A percentile compares a stretch with the other conserved stretches of the same genome.
phyloP scores from a whole-genome alignment of 2,329 filamentous ascomycete species.

The Xylaria sp. region DNA sequence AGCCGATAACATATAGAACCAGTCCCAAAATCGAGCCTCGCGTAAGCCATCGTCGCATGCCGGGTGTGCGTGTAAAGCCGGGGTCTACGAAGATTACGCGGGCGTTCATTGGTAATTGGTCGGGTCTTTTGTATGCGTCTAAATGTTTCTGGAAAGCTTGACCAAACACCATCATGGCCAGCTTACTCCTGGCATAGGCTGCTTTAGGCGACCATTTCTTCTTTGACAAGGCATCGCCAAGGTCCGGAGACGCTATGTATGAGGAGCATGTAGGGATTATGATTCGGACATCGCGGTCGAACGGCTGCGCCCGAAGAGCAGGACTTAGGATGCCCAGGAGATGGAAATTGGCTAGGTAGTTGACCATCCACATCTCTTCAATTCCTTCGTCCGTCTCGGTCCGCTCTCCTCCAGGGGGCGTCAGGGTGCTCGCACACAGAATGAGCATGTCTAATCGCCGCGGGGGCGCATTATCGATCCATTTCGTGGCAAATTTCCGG shows the following conservation, averaged over 20 bases:
- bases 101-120: slow-evolving; percentile 83
- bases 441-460: slow-evolving; percentile 91
- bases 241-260: slow-evolving; percentile 81
- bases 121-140: slow-evolving; percentile 83
- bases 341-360: slow-evolving; percentile 96
- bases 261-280: slow-evolving; percentile 88
- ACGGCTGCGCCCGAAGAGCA: slow-evolving; percentile 88
- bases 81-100: slow-evolving; percentile 90
- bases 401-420: slow-evolving; percentile 71
- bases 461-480: slow-evolving; percentile 95
- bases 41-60: slow-evolving; percentile 87
- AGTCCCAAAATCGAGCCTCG: slow-evolving; percentile 86
- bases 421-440: slow-evolving; percentile 83
- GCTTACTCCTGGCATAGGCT: slow-evolving; percentile 73
- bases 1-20: slow-evolving; percentile 78
- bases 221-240: slow-evolving; percentile 64
- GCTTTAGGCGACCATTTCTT: slow-evolving; percentile 65
- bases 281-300: slow-evolving; percentile 91
- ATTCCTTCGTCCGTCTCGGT: slow-evolving; percentile 79
- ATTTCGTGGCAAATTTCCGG: slow-evolving; percentile 92
- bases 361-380: slow-evolving; percentile 92
- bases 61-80: slow-evolving; percentile 84
- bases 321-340: slow-evolving; percentile 91
- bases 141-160: slow-evolving; percentile 93
- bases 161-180: slow-evolving; percentile 90